Base-by-base conservation (phyloP, 768 basidiomycete genomes). In the Obba rivulosa region DNA sequence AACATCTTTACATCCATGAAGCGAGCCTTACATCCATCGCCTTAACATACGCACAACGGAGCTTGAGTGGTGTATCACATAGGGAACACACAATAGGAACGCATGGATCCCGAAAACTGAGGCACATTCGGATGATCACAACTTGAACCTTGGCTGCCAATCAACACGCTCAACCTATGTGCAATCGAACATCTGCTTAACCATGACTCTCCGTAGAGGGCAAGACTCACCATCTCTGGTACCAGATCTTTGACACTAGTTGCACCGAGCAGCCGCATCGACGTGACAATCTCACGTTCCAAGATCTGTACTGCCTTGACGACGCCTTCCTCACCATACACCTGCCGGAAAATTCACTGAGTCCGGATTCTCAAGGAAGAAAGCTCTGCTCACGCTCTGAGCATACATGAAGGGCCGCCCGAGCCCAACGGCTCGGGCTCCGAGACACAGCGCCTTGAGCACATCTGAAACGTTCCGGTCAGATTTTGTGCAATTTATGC, bases 401-500 rank as follows among this genome's bases (percentile, higher is more conserved):
- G 86, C 91, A 59, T 87, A 95, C 11, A 96, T 73, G 72, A 93
- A 89, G 14, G 87, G 76, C 13, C 93, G 74, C 2, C 93, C 93
- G 25, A 96, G 68, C 3, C 93, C 92, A 16, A 93, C 89, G 8
- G 85, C 89, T 53, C 68, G 83, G 3, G 93, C 93, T 9, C 93
- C 93, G 8, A 96, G 72, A 61, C 91, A 94, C 10, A 95, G 68
- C 0, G 92, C 92, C 65, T 95, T 96, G 41, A 96, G 68, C 14
- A 93, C 83, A 67, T 94, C 92, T 76, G 49, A n/a, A 34, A 49
- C 17, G 24, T 24, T 5, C 5, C 31, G 13, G 35, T 48, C 20
- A 46, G 16, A n/a, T 11, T 24, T 14, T 4, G 11, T 42, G 14
- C 17, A 10, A 34, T 25, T n/a, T n/a, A n/a, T n/a, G n/a, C n/a